phyloP scores from a whole-genome alignment of 352 stramenopile genomes.

The Pythium rhizo-oryzae region DNA sequence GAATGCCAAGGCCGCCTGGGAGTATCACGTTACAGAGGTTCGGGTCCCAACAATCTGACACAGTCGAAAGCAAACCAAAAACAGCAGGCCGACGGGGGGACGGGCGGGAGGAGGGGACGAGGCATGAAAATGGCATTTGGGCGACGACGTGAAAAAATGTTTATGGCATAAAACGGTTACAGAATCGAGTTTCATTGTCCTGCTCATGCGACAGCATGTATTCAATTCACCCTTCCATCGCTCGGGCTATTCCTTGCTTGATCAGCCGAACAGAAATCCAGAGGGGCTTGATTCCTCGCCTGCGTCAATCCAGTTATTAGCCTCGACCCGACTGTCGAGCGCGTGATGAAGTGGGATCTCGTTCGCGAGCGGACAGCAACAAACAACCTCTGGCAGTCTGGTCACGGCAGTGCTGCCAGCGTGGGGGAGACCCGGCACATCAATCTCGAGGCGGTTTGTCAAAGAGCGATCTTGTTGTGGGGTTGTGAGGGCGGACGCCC shows the following conservation, averaged over 20 bases:
- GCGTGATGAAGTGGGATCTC: not conserved
- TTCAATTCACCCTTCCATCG: too few relatives aligned
- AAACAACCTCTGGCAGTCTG: not conserved
- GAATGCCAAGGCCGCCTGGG: conserved; percentile 16
- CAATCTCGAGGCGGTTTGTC: not conserved
- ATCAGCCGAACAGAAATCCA: not conserved
- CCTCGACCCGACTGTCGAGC: not conserved
- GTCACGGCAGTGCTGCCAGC: too few relatives aligned
- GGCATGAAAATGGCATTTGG: not conserved
- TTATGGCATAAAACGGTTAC: not conserved
- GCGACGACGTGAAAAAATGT: not conserved
- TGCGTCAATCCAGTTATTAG: not conserved
- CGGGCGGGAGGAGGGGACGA: not conserved
- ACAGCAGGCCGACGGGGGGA: conserved; percentile 20
- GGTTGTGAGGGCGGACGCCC: conserved; percentile 13
- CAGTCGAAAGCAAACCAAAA: conserved; percentile 12
- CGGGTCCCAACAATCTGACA: conserved; percentile 24
- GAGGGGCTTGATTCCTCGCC: not conserved
- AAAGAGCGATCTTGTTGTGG: conserved; percentile 12
- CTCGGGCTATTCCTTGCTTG: too few relatives aligned
- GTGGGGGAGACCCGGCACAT: not conserved
- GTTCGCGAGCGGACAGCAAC: not conserved
- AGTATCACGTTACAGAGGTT: conserved; percentile 26
- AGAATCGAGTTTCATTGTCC: not conserved
- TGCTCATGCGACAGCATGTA: too few relatives aligned